Evolutionary conservation across 805 yeast species (phyloP), one percentile per base, ranked within the genome.

Genomic region (Ogataea corticis): DNA sequence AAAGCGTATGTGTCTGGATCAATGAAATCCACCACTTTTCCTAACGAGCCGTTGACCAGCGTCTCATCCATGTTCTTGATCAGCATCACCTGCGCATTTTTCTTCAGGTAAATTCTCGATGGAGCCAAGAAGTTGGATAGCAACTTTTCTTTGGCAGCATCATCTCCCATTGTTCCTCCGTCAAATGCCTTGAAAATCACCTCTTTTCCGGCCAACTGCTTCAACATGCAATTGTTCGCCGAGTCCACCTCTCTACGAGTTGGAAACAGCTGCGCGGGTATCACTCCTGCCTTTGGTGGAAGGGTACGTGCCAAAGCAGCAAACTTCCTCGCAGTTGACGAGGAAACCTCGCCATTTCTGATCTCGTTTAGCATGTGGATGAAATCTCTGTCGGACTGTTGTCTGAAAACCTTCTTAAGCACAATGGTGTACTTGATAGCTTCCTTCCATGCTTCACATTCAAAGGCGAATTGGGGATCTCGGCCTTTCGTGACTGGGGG

Each of bases 31-130:
- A 66, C 50, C 1, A 87, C 85, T 53, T 72, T 82, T 0, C 95
- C 95, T 27, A 86, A 66, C 0, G 90, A 80, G 0, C 95, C 95
- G 65, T 87, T 87, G 10, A 86, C 94, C 38, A 87, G 68, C 0
- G 80, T 73, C 23, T 78, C 83, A 58, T 85, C 92, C 45, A 82
- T 73, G 58, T 87, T 87, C 59, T 86, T 86, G 38, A 86, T 73
- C 73, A 86, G 79, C 92, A 87, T 86, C 0, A 87, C 95, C 64
- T 86, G 94, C 0, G 92, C 88, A 36, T 85, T 85, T 44, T 75
- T 75, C 57, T 85, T 87, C 55, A 87, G 66, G 6, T 69, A 69
- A 12, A 87, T 59, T 30, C 65, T 66, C 30, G 71, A 68, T 2
- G 88, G 87, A 1, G 90, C 86, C 56, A 86, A 63, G 51, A 85